Conservation (phyloP, 306 rosid species). For the Quercus suber region DNA sequence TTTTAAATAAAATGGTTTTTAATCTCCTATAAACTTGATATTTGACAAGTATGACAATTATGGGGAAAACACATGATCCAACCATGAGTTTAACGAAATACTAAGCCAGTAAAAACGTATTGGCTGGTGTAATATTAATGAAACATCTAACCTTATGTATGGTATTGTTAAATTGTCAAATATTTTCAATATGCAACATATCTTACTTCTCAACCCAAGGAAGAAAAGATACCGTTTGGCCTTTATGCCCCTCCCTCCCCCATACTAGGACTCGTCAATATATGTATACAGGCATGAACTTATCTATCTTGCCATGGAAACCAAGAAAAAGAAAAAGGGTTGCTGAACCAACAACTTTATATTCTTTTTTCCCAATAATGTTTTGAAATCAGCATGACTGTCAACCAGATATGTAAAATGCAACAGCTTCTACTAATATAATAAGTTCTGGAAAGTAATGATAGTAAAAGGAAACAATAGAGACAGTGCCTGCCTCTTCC, state of each 20-base stretch:
- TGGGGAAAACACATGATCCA: too few relatives aligned
- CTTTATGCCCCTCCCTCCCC: background rate
- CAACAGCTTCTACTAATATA: conserved; percentile 5
- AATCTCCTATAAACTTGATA: too few relatives aligned
- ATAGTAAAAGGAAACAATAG: conserved; percentile 24
- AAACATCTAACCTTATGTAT: background rate
- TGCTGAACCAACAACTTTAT: background rate
- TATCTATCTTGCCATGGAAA: background rate
- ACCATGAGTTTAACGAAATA: too few relatives aligned
- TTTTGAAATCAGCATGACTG: conserved; percentile 9
- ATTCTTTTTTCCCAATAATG: background rate
- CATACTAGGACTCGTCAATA: background rate
- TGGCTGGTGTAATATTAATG: too few relatives aligned
- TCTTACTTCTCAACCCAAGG: background rate
- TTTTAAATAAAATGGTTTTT: too few relatives aligned
- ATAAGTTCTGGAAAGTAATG: conserved; percentile 9
- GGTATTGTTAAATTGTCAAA: background rate
- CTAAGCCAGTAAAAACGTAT: too few relatives aligned
- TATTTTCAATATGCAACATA: background rate
- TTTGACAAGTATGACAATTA: too few relatives aligned
- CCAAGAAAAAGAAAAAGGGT: too few relatives aligned
- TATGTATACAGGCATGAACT: background rate
- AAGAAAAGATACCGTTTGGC: background rate
- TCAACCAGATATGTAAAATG: conserved; percentile 12
- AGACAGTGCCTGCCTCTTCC: conserved; percentile 69